phyloP scores from a whole-genome alignment of 202 grass and related monocot genomes.

The Dendrocalamus latiflorus region DNA sequence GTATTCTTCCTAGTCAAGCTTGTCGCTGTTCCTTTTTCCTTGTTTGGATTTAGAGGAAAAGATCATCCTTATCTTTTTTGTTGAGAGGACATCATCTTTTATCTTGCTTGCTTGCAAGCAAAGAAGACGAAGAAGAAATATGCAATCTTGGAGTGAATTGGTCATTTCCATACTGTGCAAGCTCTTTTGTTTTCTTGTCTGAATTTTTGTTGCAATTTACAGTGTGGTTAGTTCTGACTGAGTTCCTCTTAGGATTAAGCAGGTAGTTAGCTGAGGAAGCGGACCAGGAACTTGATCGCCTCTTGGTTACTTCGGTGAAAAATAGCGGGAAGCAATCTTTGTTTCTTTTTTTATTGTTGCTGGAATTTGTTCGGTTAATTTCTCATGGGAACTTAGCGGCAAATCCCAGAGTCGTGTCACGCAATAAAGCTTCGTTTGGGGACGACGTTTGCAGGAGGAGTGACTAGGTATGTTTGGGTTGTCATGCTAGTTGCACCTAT shows the following conservation, averaged over 20 bases:
- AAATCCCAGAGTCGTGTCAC: background rate
- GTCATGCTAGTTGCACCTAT: background rate
- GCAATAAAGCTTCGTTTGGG: background rate
- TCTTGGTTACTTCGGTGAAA: background rate
- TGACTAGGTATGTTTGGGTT: background rate
- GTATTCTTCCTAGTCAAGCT: constrained; percentile 15
- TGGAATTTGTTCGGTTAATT: background rate
- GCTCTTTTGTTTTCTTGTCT: background rate
- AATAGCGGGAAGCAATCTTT: background rate
- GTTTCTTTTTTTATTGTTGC: background rate
- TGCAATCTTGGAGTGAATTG: background rate
- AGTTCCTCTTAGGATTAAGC: background rate
- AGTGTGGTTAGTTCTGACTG: too few species aligned
- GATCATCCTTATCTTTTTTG: background rate
- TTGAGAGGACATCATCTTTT: background rate
- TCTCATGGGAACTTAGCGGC: background rate
- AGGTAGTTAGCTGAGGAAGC: background rate
- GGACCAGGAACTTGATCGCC: background rate
- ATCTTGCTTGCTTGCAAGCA: constrained; percentile 15
- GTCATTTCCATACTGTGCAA: background rate
- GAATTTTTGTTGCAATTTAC: constrained; percentile 1
- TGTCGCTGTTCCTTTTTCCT: background rate
- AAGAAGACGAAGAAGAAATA: background rate
- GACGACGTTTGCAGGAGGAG: background rate
- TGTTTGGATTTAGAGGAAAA: background rate